Conservation (phyloP, 139 green algal species). For the Trebouxia sp. region DNA sequence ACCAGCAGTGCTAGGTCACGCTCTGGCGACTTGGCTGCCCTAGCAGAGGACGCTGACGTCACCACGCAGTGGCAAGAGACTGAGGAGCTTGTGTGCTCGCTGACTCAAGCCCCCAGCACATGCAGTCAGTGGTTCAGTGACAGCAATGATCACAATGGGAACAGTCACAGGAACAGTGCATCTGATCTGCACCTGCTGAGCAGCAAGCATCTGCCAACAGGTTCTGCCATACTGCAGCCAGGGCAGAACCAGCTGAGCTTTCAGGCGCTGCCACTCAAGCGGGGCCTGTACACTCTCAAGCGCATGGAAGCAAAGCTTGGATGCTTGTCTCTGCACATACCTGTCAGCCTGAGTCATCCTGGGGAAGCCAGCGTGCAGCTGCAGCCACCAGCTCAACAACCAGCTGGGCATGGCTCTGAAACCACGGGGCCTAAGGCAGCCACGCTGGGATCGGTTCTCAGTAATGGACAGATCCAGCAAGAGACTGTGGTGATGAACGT, state of each 20-base stretch:
- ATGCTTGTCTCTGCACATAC: conserved; percentile 23
- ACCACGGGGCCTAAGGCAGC: neutral
- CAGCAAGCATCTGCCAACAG: neutral
- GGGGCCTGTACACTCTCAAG: conserved; percentile 55
- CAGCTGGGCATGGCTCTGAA: neutral
- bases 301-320: conserved; percentile 36
- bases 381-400: neutral
- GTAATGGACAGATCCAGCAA: conserved; percentile 21
- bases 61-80: conserved; percentile 52
- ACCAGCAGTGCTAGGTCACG: neutral
- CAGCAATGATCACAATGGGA: too few relatives aligned
- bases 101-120: neutral
- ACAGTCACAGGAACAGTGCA: neutral
- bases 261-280: conserved; percentile 41
- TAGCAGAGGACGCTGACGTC: conserved; percentile 7
- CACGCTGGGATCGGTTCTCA: neutral
- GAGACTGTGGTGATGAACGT: conserved; percentile 46
- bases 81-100: conserved; percentile 49
- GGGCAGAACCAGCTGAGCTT: conserved; percentile 50
- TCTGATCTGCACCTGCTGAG: neutral
- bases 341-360: neutral
- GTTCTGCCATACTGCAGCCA: conserved; percentile 37
- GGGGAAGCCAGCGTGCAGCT: too few relatives aligned
- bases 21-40: neutral
- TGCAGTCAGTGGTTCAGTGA: neutral